These are phyloP conservation scores for Heterococcus sp. DNA, from an alignment of 108 stramenopile genomes.

Conservation along the genomic window DNA sequence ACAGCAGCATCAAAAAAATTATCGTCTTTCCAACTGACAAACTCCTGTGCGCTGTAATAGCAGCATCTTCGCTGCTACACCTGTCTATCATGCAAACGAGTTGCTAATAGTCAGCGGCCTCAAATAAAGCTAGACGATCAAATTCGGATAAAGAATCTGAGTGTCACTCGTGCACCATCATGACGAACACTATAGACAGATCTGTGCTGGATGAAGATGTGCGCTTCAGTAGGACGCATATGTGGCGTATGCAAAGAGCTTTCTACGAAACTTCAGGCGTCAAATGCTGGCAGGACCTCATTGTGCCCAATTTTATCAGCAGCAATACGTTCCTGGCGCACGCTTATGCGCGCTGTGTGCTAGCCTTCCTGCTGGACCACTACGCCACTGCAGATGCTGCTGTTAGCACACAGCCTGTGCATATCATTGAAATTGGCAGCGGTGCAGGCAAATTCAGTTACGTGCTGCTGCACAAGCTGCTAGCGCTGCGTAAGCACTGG, in stretches of 20 bases:
- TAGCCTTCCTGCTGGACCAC: conserved; percentile 41
- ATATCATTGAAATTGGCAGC: conserved; percentile 44
- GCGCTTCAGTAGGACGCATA: conserved; percentile 12
- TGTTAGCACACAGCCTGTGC: conserved; percentile 9
- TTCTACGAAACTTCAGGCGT: conserved; percentile 32
- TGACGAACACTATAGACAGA: background rate
- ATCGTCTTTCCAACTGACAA: no score
- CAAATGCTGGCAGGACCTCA: conserved; percentile 48
- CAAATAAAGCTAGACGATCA: background rate
- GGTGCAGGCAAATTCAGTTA: conserved; percentile 49
- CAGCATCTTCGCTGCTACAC: background rate
- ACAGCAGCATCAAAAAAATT: no score
- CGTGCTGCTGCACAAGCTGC: conserved; percentile 41
- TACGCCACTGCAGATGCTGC: conserved; percentile 13
- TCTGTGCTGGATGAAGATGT: background rate
- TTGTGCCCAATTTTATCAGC: conserved; percentile 47
- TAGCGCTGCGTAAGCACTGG: conserved; percentile 23
- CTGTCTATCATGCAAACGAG: background rate
- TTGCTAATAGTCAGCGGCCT: background rate
- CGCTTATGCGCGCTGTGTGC: conserved; percentile 32
- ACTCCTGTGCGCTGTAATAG: no score
- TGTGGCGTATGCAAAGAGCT: conserved; percentile 35
- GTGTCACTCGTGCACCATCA: background rate
- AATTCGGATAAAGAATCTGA: background rate
- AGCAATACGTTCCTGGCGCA: conserved; percentile 47